Percentiles rank a stretch among this genome's conserved stretches.
phyloP scores from a whole-genome alignment of 169 alveolate species.

The Babesia bovis region DNA sequence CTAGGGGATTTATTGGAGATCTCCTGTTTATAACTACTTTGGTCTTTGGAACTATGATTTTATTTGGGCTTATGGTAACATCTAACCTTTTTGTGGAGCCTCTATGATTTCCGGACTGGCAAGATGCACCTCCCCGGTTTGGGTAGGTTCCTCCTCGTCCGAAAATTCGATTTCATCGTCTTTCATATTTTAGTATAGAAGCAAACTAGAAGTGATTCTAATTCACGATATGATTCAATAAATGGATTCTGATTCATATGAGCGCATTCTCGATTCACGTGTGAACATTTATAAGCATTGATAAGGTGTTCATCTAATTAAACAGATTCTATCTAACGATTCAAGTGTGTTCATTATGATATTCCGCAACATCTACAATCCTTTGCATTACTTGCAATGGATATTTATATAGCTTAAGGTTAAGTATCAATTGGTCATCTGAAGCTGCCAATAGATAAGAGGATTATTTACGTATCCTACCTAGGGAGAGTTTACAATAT shows the following conservation, averaged over 20 bases:
- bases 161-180: not conserved
- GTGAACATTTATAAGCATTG: not conserved
- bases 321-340: not conserved
- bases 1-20: conserved; percentile 64
- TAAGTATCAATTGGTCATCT: conserved; percentile 8
- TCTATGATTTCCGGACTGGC: not conserved
- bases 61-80: not conserved
- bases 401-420: conserved; percentile 38
- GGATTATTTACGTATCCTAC: not conserved
- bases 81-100: not conserved
- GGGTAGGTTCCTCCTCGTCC: not conserved
- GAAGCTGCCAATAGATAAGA: not conserved
- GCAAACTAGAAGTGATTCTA: not conserved
- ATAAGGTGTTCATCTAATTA: not conserved
- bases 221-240: not conserved
- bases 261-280: not conserved
- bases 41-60: not conserved
- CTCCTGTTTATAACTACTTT: conserved; percentile 54
- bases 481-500: not conserved
- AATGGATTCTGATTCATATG: not conserved
- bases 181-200: not conserved
- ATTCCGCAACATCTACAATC: conserved; percentile 14
- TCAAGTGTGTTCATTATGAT: not conserved
- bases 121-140: not conserved
- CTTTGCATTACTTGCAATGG: conserved; percentile 60